phyloP scores from a whole-genome alignment of 140 eudicot genomes.

The Bidens hawaiensis region DNA sequence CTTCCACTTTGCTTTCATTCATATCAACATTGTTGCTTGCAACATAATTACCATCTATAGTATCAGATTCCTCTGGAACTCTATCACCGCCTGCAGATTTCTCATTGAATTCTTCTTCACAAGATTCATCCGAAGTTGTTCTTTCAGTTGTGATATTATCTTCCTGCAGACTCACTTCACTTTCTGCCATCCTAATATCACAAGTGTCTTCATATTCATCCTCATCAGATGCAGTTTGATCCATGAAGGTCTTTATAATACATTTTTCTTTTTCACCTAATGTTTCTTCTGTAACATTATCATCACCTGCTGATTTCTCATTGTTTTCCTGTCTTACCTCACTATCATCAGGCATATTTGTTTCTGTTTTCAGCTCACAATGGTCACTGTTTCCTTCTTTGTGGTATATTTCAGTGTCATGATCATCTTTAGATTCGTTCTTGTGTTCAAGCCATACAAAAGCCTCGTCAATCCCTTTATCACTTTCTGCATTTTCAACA shows the following conservation, averaged over 20 bases:
- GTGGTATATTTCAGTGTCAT: slow-evolving; percentile 16
- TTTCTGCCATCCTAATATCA: too few relatives aligned
- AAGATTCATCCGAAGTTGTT: too few relatives aligned
- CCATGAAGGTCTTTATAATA: slow-evolving; percentile 2
- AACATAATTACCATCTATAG: too few relatives aligned
- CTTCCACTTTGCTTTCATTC: slow-evolving; percentile 18
- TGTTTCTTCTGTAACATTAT: too few relatives aligned
- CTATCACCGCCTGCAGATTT: slow-evolving; percentile 1
- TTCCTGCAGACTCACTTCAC: too few relatives aligned
- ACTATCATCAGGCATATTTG: too few relatives aligned
- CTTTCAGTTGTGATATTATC: too few relatives aligned
- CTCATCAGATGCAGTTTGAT: slow-evolving; percentile 31
- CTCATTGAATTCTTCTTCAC: slow-evolving; percentile 4
- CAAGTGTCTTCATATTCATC: slow-evolving; percentile 6
- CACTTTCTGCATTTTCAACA: slow-evolving; percentile 15
- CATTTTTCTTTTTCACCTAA: too few relatives aligned
- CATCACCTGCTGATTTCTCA: too few relatives aligned
- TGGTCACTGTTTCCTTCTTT: slow-evolving; percentile 21
- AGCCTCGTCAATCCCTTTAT: slow-evolving; percentile 13
- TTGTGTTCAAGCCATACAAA: neutral
- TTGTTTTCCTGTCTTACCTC: too few relatives aligned
- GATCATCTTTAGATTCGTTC: slow-evolving; percentile 11
- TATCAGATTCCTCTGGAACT: slow-evolving; percentile 30
- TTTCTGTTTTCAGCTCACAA: too few relatives aligned
- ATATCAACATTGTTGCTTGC: too few relatives aligned